Evolutionary conservation across 1,284 basidiomycete genomes (phyloP).

Genomic region (Chalciporus sp.): DNA sequence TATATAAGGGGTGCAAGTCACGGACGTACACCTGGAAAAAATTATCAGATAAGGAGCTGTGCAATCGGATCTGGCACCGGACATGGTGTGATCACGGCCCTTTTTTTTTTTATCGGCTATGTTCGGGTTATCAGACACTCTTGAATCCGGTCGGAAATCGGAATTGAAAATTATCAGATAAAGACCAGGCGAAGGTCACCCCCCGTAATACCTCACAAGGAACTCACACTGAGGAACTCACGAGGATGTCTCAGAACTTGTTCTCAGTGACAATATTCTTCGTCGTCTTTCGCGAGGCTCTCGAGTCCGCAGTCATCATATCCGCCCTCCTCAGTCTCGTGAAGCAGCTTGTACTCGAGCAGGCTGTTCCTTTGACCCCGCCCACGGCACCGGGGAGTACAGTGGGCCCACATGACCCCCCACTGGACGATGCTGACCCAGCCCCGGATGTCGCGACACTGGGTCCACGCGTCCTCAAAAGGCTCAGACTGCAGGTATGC

Average conservation of each 20-base stretch:
- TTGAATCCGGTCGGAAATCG: neutral
- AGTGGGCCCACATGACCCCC: neutral
- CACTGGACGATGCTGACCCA: neutral
- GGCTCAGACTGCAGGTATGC: slow-evolving; percentile 63
- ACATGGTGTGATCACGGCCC: too few relatives aligned
- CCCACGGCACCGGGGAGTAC: slow-evolving; percentile 5
- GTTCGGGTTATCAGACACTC: too few relatives aligned
- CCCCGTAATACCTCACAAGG: too few relatives aligned
- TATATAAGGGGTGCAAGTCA: too few relatives aligned
- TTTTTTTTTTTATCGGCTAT: too few relatives aligned
- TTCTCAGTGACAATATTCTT: slow-evolving; percentile 87
- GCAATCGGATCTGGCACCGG: too few relatives aligned
- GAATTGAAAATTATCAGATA: slow-evolving; percentile 26
- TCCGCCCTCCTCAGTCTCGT: slow-evolving; percentile 86
- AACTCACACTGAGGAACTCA: too few relatives aligned
- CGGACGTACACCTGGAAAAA: too few relatives aligned
- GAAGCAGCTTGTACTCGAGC: slow-evolving; percentile 69
- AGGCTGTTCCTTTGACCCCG: slow-evolving; percentile 28
- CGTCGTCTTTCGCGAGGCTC: slow-evolving; percentile 87
- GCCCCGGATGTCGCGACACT: neutral
- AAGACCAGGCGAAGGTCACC: slow-evolving; percentile 1
- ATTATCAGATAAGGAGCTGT: too few relatives aligned
- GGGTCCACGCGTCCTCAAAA: slow-evolving; percentile 50
- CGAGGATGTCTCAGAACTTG: slow-evolving; percentile 48
- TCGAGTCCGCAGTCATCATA: slow-evolving; percentile 88